Evolutionary conservation across 768 basidiomycete species (phyloP).

Genomic region (Obba rivulosa): DNA sequence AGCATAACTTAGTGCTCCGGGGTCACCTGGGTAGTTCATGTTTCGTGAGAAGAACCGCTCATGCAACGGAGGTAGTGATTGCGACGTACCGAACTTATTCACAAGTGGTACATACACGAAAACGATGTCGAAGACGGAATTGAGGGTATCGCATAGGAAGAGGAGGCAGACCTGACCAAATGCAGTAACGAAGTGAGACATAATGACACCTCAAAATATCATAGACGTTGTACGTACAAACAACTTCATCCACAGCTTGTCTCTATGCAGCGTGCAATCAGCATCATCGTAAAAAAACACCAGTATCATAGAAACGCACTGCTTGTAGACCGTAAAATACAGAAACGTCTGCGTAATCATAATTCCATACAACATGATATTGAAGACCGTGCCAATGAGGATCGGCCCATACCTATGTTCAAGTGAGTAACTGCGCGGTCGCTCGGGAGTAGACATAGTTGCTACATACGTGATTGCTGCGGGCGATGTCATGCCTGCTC

Average conservation of each 20-base stretch:
- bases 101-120: conserved; percentile 46
- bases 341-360: conserved; percentile 45
- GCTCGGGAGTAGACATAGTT: not conserved
- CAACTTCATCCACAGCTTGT: conserved; percentile 39
- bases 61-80: not conserved
- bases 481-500: conserved; percentile 9
- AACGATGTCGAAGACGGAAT: conserved; percentile 37
- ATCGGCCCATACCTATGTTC: conserved; percentile 41
- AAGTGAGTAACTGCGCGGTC: not conserved
- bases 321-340: conserved; percentile 39
- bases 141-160: conserved; percentile 44
- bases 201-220: too few species aligned
- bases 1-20: conserved; percentile 19
- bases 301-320: conserved; percentile 17
- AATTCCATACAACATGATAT: conserved; percentile 43
- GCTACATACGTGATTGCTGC: conserved; percentile 10
- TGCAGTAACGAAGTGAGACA: not conserved
- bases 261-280: conserved; percentile 24
- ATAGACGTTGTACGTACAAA: conserved; percentile 30
- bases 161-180: conserved; percentile 34
- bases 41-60: not conserved
- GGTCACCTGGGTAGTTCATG: conserved; percentile 23
- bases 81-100: conserved; percentile 39
- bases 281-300: not conserved
- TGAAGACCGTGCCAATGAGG: conserved; percentile 43